These are phyloP conservation scores for Alternaria viburni DNA, from an alignment of 2,329 filamentous ascomycete genomes.

Conservation along the genomic window DNA sequence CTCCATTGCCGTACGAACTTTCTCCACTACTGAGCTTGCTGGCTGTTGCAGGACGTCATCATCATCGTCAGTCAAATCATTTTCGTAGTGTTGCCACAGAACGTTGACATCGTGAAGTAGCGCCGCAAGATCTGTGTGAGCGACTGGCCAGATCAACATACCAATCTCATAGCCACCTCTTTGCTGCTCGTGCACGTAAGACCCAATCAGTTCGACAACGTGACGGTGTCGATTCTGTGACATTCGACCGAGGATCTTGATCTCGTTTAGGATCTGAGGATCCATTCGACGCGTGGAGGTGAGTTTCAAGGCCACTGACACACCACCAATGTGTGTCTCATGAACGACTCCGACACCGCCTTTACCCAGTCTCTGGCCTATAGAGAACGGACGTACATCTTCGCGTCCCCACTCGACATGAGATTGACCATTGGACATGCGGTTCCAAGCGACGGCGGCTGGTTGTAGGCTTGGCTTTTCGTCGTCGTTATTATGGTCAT, in stretches of 20 bases:
- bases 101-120: slow-evolving; percentile 1
- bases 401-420: too few species aligned
- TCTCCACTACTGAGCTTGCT: background rate
- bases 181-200: slow-evolving; percentile 20
- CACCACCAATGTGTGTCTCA: background rate
- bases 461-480: too few species aligned
- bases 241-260: slow-evolving; percentile 30
- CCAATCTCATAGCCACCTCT: slow-evolving; percentile 15
- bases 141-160: slow-evolving; percentile 28
- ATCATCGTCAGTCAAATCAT: too few species aligned
- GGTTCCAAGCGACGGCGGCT: too few species aligned
- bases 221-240: slow-evolving; percentile 18
- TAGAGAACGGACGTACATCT: too few species aligned
- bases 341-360: background rate
- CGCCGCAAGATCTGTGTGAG: slow-evolving; percentile 23
- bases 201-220: slow-evolving; percentile 29
- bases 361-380: too few species aligned
- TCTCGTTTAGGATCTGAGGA: slow-evolving; percentile 17
- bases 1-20: background rate
- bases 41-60: too few species aligned
- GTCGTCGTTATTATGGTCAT: too few species aligned
- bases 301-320: background rate
- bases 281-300: background rate
- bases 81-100: too few species aligned
- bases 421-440: too few species aligned